Evolutionary conservation across 768 basidiomycete genomes (phyloP), one percentile per base, ranked within the genome.

Genomic region (Vishniacozyma victoriae): DNA sequence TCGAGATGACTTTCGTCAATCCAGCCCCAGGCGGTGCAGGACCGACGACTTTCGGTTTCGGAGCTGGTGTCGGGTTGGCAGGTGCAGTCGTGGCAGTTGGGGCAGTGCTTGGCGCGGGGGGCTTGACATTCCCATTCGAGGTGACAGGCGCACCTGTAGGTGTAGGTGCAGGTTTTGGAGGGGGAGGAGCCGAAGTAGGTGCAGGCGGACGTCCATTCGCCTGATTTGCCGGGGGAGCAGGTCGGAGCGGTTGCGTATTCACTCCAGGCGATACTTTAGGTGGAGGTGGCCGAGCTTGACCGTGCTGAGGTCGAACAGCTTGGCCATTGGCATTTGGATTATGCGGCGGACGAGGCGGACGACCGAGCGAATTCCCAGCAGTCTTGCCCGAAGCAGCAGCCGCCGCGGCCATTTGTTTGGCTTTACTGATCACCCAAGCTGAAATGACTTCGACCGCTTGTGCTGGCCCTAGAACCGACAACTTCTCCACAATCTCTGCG

Each of bases 351-450:
- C 36, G 35, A 25, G 35, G 33, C 24, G n/a, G n/a, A n/a, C n/a
- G n/a, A 33, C 29, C 29, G 9, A 12, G 1, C n/a, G 35, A 35
- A 33, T 22, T 33, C 9, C 43, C 24, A 38, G 38, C 37, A 9
- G 19, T 14, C 37, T 46, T 38, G 5, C 50, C 54, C 22, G 52
- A 48, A 43, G 59, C 59, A 9, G 9, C 9, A 14, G 57, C 57
- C 38, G 52, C 57, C 11, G 55, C 51, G 36, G 49, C 41, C 44
- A 55, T 48, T 19, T 57, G 50, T 46, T 58, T 59, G 41, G 62
- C 57, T 50, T 64, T 64, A 38, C 62, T 62, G 49, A 57, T 59
- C 1, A 67, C 59, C 65, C 65, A 67, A 52, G 57, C 51, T 15
- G 57, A 55, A 5, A 67, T 27, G 1, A 64, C 65, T 27, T 60